Base-by-base conservation (phyloP, 2,329 filamentous ascomycete species). In the Laburnicola sp. region DNA sequence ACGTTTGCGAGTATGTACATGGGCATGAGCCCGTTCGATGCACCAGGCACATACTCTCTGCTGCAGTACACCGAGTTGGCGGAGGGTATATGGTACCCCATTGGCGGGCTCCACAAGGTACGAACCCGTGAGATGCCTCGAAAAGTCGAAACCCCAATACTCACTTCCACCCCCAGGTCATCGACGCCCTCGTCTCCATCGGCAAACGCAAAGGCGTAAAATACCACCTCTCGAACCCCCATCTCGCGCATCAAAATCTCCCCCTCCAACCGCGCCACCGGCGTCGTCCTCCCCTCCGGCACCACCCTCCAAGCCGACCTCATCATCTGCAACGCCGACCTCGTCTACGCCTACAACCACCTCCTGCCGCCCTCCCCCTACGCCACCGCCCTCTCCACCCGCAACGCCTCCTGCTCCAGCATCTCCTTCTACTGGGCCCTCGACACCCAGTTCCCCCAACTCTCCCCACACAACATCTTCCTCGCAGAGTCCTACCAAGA, bases 1-100 rank as follows among this genome's bases (percentile, higher is more conserved):
- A 90, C 87, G 0, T 91, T 91, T 70, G 86, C 83, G 22, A 89
- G 85, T 60, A 91, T 91, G 87, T 91, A 91, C 64, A 87, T 91
- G 84, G 88, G 88, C 0, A 91, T 91, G 87, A 85, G 80, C 48
- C 88, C 88, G 0, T 91, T 87, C 65, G 86, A 89, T 64, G 87
- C 88, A 0, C 88, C 87, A 0, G 86, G 84, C 3, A 90, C 87
- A 2, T 91, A 91, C 72, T 86, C 81, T 42, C 70, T 91, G 52
- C 74, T 91, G 45, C 87, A 90, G 70, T 91, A 90, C 67, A 87
- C 87, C 0, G 87, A 91, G 73, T 73, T 89, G 28, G 84, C 85
- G 0, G 86, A 91, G 73, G 88, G 88, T 0, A 89, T 91, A 37
- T 87, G 86, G 84, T 91, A 89, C 72, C 86, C 86, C 0, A 77